phyloP scores from a whole-genome alignment of 202 grass and related monocot genomes.

The Hordeum pubiflorum region DNA sequence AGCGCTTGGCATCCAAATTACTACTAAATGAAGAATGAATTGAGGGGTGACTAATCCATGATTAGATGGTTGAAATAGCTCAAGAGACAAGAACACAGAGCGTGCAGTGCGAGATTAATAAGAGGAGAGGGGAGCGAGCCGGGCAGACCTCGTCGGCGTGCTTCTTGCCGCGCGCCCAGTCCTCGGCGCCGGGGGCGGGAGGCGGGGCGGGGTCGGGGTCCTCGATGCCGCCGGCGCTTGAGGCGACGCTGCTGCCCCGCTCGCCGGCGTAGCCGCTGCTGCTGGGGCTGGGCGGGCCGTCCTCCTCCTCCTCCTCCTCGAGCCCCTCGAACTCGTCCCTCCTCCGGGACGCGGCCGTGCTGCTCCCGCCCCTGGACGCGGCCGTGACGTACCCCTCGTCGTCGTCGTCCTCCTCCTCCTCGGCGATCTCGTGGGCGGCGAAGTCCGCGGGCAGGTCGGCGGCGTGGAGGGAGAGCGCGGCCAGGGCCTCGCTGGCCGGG shows the following conservation, averaged over 20 bases:
- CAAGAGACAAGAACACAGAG: too few species aligned
- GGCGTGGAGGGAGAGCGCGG: slow-evolving; percentile 28
- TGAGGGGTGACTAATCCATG: neutral
- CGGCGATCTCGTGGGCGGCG: slow-evolving; percentile 44
- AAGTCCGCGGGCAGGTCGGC: slow-evolving; percentile 58
- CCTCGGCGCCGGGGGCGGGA: slow-evolving; percentile 15
- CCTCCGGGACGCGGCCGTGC: slow-evolving; percentile 15
- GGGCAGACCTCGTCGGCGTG: slow-evolving; percentile 55
- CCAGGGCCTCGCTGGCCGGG: neutral
- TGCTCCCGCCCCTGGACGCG: slow-evolving; percentile 38
- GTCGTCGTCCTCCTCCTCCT: slow-evolving; percentile 34
- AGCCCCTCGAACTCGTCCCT: slow-evolving; percentile 26
- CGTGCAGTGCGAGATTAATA: too few species aligned
- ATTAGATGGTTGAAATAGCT: neutral
- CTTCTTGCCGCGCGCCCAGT: slow-evolving; percentile 60
- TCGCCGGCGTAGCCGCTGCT: slow-evolving; percentile 85
- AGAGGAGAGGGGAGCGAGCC: neutral
- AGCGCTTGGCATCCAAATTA: neutral
- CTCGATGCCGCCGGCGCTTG: slow-evolving; percentile 36
- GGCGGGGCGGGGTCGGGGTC: slow-evolving; percentile 27
- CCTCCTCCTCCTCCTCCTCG: slow-evolving; percentile 30
- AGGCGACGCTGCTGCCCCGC: slow-evolving; percentile 65
- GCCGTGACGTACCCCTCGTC: slow-evolving; percentile 39
- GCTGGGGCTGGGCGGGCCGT: slow-evolving; percentile 57
- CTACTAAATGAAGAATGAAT: neutral